phyloP scores from a whole-genome alignment of 1,284 basidiomycete genomes.

The Lentinus polychrous region DNA sequence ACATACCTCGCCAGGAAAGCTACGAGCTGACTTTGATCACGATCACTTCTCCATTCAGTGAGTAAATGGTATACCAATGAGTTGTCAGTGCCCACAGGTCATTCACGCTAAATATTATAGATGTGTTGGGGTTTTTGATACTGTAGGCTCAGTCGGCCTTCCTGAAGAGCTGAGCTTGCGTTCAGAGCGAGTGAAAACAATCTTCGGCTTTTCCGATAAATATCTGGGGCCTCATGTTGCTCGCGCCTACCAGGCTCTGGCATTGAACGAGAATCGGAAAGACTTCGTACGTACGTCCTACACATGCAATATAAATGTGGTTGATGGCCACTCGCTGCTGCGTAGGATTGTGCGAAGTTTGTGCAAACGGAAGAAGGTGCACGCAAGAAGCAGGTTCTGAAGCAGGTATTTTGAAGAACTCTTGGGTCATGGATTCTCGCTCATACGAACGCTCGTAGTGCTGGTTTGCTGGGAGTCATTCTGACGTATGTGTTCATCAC shows the following conservation, averaged over 20 bases:
- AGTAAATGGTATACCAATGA: conserved; percentile 12
- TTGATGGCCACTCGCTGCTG: not conserved
- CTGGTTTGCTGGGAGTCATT: conserved; percentile 63
- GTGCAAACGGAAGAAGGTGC: conserved; percentile 47
- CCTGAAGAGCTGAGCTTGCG: conserved; percentile 49
- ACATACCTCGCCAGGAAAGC: conserved; percentile 41
- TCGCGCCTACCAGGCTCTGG: conserved; percentile 59
- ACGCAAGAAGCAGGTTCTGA: conserved; percentile 49
- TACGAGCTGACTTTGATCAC: conserved; percentile 38
- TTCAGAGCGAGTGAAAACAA: conserved; percentile 31
- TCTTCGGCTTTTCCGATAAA: conserved; percentile 60
- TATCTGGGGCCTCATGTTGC: conserved; percentile 56
- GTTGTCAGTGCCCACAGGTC: not conserved
- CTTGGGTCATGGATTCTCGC: not conserved
- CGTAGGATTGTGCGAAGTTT: conserved; percentile 55
- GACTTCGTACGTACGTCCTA: conserved; percentile 49
- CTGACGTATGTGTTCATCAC: conserved; percentile 38
- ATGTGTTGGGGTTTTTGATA: conserved; percentile 68
- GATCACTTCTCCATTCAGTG: conserved; percentile 57
- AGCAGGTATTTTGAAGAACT: conserved; percentile 39
- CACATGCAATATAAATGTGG: not conserved
- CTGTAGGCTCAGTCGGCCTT: conserved; percentile 61
- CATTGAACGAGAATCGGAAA: conserved; percentile 53
- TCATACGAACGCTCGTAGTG: conserved; percentile 32
- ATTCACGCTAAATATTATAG: conserved; percentile 25